Evolutionary conservation across 495 filamentous ascomycete genomes (phyloP).

Genomic region (Apodospora peruviana): DNA sequence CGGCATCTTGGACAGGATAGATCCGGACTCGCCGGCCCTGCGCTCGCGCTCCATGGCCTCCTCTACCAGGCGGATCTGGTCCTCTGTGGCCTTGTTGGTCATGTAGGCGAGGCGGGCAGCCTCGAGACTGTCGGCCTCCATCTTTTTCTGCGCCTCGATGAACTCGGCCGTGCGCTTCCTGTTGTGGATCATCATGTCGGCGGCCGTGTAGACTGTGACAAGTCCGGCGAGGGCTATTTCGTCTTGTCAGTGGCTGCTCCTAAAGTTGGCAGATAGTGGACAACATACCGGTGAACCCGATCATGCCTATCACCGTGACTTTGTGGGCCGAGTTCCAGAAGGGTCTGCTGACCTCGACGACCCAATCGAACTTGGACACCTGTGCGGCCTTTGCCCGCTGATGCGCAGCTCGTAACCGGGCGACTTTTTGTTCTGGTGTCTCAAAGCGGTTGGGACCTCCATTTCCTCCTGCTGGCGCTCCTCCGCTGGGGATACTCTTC

Average conservation of each 20-base stretch:
- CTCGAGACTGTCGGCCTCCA: conserved; percentile 47
- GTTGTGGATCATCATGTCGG: conserved; percentile 86
- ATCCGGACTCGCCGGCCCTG: conserved; percentile 12
- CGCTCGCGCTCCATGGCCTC: conserved; percentile 30
- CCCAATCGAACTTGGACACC: conserved; percentile 59
- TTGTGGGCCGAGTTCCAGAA: conserved; percentile 83
- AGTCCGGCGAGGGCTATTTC: conserved; percentile 60
- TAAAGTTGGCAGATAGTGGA: background rate
- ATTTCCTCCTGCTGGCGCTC: conserved; percentile 16
- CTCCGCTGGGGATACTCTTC: background rate
- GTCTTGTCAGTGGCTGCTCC: background rate
- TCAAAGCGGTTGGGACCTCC: conserved; percentile 40
- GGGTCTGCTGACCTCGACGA: conserved; percentile 61
- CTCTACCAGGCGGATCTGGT: conserved; percentile 46
- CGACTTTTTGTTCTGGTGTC: conserved; percentile 86
- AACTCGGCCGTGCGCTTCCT: conserved; percentile 61
- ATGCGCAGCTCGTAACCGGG: conserved; percentile 76
- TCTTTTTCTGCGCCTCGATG: conserved; percentile 54
- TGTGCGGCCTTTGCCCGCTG: conserved; percentile 60
- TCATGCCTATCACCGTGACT: conserved; percentile 65
- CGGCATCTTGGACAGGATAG: conserved; percentile 30
- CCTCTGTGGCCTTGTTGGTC: conserved; percentile 56
- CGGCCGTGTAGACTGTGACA: conserved; percentile 72
- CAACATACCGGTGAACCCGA: conserved; percentile 72
- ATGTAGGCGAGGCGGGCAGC: conserved; percentile 56